Percentiles rank a stretch among this genome's conserved stretches.
Evolutionary conservation across 2,329 filamentous ascomycete genomes (phyloP).

Genomic region (Scedosporium dehoogii): DNA sequence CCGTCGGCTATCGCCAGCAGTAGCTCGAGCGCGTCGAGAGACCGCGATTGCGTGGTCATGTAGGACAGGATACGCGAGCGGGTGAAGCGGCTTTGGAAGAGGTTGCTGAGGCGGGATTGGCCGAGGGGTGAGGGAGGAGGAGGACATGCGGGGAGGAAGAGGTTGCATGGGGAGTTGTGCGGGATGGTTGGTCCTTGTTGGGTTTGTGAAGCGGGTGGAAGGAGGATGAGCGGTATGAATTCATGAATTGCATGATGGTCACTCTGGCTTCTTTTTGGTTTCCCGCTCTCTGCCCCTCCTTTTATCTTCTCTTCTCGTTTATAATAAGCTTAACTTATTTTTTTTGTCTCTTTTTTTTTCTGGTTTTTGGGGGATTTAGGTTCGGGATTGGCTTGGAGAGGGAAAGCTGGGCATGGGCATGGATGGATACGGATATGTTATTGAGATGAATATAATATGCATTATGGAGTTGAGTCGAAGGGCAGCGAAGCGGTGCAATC

Average conservation of each 20-base stretch:
- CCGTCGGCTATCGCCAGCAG: conserved; percentile 14
- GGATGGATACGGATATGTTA: no score
- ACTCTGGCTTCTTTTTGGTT: background rate
- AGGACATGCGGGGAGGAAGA: background rate
- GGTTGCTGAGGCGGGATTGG: background rate
- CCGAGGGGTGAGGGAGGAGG: background rate
- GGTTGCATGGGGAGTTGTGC: conserved; percentile 1
- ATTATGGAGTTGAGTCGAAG: no score
- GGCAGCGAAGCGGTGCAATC: no score
- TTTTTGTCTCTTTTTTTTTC: no score
- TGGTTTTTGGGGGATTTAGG: no score
- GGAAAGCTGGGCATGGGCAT: no score
- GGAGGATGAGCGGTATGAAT: background rate
- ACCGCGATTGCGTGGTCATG: conserved; percentile 38
- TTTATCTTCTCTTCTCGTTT: no score
- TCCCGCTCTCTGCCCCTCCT: background rate
- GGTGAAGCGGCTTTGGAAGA: background rate
- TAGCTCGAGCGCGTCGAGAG: conserved; percentile 11
- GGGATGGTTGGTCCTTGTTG: background rate
- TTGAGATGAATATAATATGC: no score
- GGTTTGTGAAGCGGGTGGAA: background rate
- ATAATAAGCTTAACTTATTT: no score
- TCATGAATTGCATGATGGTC: background rate
- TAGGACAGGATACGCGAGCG: conserved; percentile 14
- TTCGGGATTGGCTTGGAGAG: no score